Conservation (phyloP, 2,329 filamentous ascomycete genomes). For the Curvularia verruculosa region DNA sequence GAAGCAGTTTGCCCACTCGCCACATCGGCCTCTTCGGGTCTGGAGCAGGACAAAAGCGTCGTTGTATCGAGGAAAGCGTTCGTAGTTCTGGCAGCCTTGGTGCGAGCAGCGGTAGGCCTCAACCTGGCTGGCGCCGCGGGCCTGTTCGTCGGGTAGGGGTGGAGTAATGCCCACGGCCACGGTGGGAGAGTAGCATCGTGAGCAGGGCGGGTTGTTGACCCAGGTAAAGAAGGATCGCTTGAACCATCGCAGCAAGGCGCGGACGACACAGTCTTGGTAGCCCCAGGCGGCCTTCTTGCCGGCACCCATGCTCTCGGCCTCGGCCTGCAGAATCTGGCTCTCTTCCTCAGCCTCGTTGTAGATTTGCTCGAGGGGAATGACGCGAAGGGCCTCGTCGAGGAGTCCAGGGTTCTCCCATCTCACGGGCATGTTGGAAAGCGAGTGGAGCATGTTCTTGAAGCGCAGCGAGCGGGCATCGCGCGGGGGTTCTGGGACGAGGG, state of each 20-base stretch:
- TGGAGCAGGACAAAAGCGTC: constrained; percentile 93
- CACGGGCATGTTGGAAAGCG: constrained; percentile 83
- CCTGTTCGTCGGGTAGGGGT: constrained; percentile 86
- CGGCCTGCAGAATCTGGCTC: constrained; percentile 81
- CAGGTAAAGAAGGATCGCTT: constrained; percentile 93
- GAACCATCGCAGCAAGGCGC: constrained; percentile 92
- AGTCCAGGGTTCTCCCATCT: constrained; percentile 97
- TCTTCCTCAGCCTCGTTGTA: constrained; percentile 96
- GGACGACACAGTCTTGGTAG: constrained; percentile 95
- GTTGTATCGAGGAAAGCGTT: constrained; percentile 91
- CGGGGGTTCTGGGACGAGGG: constrained; percentile 76
- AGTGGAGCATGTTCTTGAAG: constrained; percentile 75
- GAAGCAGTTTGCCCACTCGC: constrained; percentile 99
- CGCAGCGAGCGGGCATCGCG: constrained; percentile 55
- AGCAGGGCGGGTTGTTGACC: constrained; percentile 93
- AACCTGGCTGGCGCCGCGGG: constrained; percentile 83
- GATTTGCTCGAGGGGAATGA: constrained; percentile 86
- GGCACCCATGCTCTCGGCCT: constrained; percentile 85
- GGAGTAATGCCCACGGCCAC: constrained; percentile 81
- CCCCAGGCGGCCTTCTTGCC: constrained; percentile 87
- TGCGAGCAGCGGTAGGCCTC: constrained; percentile 90
- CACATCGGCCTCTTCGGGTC: constrained; percentile 82
- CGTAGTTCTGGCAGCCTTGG: constrained; percentile 74
- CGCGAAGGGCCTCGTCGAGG: constrained; percentile 86
- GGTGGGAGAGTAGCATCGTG: constrained; percentile 80